These are phyloP conservation scores for Hibiscus trionum DNA, from an alignment of 345 rosid genomes.

Conservation along the genomic window DNA sequence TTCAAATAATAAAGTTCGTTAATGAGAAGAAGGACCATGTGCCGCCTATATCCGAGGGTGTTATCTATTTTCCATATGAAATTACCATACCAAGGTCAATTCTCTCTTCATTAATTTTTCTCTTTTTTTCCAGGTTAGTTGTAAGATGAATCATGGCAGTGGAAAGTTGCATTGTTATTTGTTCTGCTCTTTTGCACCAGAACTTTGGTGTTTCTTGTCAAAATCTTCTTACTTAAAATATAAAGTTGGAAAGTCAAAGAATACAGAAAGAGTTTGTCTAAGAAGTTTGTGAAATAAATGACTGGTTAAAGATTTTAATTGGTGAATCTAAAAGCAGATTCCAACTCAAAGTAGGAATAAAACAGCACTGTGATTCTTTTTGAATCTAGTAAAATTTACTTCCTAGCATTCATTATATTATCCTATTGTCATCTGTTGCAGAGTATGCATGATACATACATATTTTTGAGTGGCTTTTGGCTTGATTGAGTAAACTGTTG, in stretches of 20 bases:
- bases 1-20: constrained; percentile 86
- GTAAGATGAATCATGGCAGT: not conserved
- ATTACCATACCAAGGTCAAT: constrained; percentile 78
- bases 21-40: constrained; percentile 94
- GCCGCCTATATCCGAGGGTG: constrained; percentile 75
- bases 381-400: not conserved
- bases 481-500: not conserved
- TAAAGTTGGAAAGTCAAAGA: not conserved
- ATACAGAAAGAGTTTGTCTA: not conserved
- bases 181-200: not conserved
- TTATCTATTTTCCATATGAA: constrained; percentile 73
- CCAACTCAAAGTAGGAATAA: not conserved
- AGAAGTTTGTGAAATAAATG: not conserved
- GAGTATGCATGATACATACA: not conserved
- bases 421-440: not conserved
- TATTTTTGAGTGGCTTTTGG: not conserved
- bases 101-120: constrained; percentile 9
- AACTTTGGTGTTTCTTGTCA: not conserved
- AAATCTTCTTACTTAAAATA: not conserved
- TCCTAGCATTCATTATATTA: too few relatives aligned
- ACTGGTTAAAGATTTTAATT: not conserved
- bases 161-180: not conserved
- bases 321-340: not conserved
- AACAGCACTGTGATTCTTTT: not conserved
- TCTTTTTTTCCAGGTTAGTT: not conserved